phyloP scores from a whole-genome alignment of 257 asterid species.

The Ilex asprella region DNA sequence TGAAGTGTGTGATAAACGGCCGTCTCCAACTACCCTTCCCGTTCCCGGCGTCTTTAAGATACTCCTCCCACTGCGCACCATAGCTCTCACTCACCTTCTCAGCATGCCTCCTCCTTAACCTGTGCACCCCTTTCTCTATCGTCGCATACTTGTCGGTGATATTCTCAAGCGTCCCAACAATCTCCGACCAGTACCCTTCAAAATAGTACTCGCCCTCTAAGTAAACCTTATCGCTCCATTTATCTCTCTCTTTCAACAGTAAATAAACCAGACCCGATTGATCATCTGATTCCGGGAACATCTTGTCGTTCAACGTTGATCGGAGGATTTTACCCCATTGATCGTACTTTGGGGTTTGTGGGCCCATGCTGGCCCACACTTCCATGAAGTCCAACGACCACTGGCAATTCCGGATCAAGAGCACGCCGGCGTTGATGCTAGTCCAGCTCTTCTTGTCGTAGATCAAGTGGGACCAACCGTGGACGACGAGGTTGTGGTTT shows the following conservation, averaged over 20 bases:
- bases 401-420: conserved; percentile 73
- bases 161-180: conserved; percentile 50
- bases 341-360: conserved; percentile 60
- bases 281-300: conserved; percentile 75
- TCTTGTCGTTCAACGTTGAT: conserved; percentile 54
- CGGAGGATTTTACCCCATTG: conserved; percentile 67
- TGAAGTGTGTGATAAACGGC: conserved; percentile 92
- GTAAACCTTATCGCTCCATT: conserved; percentile 64
- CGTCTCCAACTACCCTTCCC: conserved; percentile 77
- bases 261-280: conserved; percentile 72
- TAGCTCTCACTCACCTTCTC: conserved; percentile 67
- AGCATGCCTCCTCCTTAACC: conserved; percentile 63
- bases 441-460: conserved; percentile 74
- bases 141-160: conserved; percentile 39
- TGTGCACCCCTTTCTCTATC: conserved; percentile 38
- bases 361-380: conserved; percentile 89
- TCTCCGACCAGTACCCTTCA: conserved; percentile 93
- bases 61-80: conserved; percentile 56
- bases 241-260: conserved; percentile 51
- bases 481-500: conserved; percentile 60
- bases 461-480: conserved; percentile 70
- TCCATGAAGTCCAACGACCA: conserved; percentile 91
- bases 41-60: conserved; percentile 62
- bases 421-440: conserved; percentile 93
- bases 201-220: conserved; percentile 67